Evolutionary conservation across 805 yeast genomes (phyloP), one percentile per base, ranked within the genome.

Genomic region (Lachancea mirantina): DNA sequence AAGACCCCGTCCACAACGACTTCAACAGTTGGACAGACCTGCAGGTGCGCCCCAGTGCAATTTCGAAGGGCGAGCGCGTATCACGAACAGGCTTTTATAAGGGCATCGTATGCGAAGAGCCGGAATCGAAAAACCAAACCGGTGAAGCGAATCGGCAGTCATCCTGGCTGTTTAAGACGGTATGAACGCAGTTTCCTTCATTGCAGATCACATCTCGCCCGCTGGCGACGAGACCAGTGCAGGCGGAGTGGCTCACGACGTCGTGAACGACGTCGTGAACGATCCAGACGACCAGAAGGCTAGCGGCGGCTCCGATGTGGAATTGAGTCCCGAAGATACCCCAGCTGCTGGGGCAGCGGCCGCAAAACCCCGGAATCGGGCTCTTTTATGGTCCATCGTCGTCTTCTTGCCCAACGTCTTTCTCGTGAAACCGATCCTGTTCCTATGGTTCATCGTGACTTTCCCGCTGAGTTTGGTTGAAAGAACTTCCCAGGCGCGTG

Each of bases 391-490:
- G 47, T 45, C 47, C 8, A 43, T 62, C 5, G 19, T 71, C 25
- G 44, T 70, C 19, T 74, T 70, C 39, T 30, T 74, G 1, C 78
- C 81, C 6, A 67, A 70, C 39, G 43, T 66, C 24, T 32, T 78
- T 5, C 41, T 78, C 4, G 40, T 71, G n/a, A 67, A 66, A 35
- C 87, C 88, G 2, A 36, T 74, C 10, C 39, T 58, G 4, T 61
- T 68, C 29, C 26, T 68, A 2, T 67, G 82, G 71, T 64, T 59
- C 31, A 39, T 78, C n/a, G 36, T 72, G 5, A 65, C 77, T 2
- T 73, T 68, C 46, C 88, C 88, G 0, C 55, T 77, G 39, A 61
- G 65, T 35, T 46, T 72, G 11, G 47, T 74, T 18, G 64, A 59
- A 23, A 20, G 32, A 8, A 14, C 24, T 18, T 19, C 32, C 21